These are phyloP conservation scores for Malbranchea cinnamomea DNA, from an alignment of 2,329 filamentous ascomycete species.

Conservation along the genomic window DNA sequence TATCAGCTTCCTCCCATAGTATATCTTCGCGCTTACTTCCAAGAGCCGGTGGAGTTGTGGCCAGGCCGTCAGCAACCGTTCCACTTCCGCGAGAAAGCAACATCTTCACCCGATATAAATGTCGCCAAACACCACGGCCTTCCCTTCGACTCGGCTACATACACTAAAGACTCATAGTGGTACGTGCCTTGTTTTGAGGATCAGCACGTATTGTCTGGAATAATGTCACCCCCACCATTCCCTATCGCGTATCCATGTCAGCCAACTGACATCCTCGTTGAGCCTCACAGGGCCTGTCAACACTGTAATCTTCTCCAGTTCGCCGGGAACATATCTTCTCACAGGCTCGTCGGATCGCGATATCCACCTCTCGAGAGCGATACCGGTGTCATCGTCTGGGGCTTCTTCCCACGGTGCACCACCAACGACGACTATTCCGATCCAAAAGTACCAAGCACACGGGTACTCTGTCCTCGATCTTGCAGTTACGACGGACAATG, in stretches of 20 bases:
- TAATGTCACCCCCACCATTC: no score
- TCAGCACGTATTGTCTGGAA: no score
- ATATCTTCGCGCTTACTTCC: no score
- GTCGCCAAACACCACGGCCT: slow-evolving; percentile 16
- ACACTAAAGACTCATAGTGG: slow-evolving; percentile 32
- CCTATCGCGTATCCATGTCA: background rate
- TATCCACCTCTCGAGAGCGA: slow-evolving; percentile 67
- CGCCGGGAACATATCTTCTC: slow-evolving; percentile 61
- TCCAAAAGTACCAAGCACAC: slow-evolving; percentile 81
- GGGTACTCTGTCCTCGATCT: slow-evolving; percentile 85
- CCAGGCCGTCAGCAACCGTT: no score
- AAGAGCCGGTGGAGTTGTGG: no score
- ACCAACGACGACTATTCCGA: slow-evolving; percentile 36
- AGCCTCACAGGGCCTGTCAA: slow-evolving; percentile 48
- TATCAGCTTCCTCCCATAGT: no score
- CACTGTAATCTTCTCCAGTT: slow-evolving; percentile 56
- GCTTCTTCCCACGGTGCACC: slow-evolving; percentile 16
- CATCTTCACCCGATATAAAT: slow-evolving; percentile 12
- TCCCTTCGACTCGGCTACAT: slow-evolving; percentile 27
- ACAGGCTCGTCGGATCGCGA: slow-evolving; percentile 74
- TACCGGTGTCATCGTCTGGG: slow-evolving; percentile 25
- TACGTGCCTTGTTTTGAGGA: no score
- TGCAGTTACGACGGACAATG: slow-evolving; percentile 57
- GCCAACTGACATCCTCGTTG: background rate
- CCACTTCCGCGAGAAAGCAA: slow-evolving; percentile 2